Base-by-base conservation (phyloP, 441 rosid genomes). In the Croton laevigatus region DNA sequence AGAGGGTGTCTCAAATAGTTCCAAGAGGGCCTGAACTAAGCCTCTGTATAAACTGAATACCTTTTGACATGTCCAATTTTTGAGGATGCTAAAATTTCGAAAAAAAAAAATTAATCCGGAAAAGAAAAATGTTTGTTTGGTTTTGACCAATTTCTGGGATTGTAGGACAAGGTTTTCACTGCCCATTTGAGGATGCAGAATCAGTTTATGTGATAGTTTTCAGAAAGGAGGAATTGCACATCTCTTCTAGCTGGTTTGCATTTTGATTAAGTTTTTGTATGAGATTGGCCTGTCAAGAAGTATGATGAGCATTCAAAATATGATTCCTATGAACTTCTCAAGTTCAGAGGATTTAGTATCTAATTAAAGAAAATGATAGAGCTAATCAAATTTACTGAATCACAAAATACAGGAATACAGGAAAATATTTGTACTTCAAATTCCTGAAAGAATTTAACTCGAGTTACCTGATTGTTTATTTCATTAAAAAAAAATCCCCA, bases 1-100 rank as follows among this genome's bases (percentile, higher is more conserved):
- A 71, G 93, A 78, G 73, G 75, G 71, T n/a, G 73, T 42, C 66
- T 60, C 71, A 1, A 86, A 73, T 78, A 84, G 81, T 77, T 73
- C 83, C 40, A 80, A 84, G 75, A 27, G 32, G 32, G 32, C 32
- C 32, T 27, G 32, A 85, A 72, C 27, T 62, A 60, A 48, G 62
- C 66, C 52, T 34, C 8, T 12, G 10, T 5, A 14, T 16, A 69
- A 69, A 45, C 12, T 51, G 46, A 59, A 58, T 59, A 36, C 27
- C 51, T 49, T 60, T 27, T 27, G 11, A 17, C 44, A 16, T 46
- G 1, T n/a, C 8, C 3, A 4, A 17, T 19, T 49, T 40, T 17
- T 7, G 16, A 34, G 60, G 11, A 42, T n/a, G n/a, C n/a, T 27
- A 27, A 27, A 1, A 1, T 27, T 27, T 27, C 2, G 2, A 27